phyloP scores from a whole-genome alignment of 495 filamentous ascomycete genomes.

The Penicillium coffeae region DNA sequence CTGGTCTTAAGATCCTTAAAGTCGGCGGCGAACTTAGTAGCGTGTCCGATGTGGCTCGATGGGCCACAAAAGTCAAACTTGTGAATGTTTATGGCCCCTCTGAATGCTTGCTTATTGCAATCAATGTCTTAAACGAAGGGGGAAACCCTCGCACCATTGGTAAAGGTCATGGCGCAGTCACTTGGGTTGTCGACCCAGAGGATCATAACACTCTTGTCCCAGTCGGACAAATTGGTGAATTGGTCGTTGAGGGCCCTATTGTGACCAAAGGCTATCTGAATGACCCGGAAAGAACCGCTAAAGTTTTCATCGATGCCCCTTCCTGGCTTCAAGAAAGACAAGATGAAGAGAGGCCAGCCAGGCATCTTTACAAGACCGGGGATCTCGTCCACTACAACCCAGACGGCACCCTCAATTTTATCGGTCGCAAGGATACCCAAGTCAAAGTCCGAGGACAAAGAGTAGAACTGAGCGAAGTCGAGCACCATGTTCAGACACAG shows the following conservation, averaged over 20 bases:
- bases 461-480: background rate
- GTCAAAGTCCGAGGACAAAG: background rate
- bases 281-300: background rate
- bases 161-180: background rate
- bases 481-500: background rate
- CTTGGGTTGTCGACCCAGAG: background rate
- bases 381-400: background rate
- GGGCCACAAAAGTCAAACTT: background rate
- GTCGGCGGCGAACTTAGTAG: background rate
- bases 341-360: no score
- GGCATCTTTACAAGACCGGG: background rate
- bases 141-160: background rate
- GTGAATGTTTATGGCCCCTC: background rate
- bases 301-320: background rate
- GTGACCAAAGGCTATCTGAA: constrained; percentile 25
- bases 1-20: background rate
- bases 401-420: background rate
- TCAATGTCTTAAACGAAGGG: background rate
- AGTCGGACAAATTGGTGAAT: constrained; percentile 51
- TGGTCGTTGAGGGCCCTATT: constrained; percentile 50
- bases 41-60: background rate
- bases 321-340: background rate
- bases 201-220: constrained; percentile 31
- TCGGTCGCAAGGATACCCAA: background rate
- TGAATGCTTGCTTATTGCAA: background rate